phyloP scores from a whole-genome alignment of 352 stramenopile species.

The Phytophthora tentaculata region DNA sequence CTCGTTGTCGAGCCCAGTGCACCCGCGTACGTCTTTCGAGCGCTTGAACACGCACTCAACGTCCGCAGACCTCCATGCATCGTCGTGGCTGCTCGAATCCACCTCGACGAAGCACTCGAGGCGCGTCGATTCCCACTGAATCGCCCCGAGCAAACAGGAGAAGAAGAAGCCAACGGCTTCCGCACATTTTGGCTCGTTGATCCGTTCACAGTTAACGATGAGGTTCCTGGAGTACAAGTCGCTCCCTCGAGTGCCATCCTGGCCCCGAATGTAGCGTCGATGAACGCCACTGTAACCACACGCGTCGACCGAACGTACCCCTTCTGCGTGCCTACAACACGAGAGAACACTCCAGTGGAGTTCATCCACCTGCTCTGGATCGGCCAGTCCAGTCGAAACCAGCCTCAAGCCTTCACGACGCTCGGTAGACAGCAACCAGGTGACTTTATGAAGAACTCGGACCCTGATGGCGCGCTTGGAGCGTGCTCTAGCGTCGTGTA shows the following conservation, averaged over 20 bases:
- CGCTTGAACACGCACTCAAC: slow-evolving; percentile 91
- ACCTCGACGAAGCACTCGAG: slow-evolving; percentile 17
- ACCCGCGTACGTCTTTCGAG: slow-evolving; percentile 66
- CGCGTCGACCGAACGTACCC: slow-evolving; percentile 90
- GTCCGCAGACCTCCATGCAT: slow-evolving; percentile 86
- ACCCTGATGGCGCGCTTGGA: slow-evolving; percentile 78
- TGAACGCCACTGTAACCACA: slow-evolving; percentile 89
- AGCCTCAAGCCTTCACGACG: slow-evolving; percentile 91
- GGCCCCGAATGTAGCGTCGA: slow-evolving; percentile 52
- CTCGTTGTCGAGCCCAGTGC: slow-evolving; percentile 50
- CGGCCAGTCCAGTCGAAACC: slow-evolving; percentile 87
- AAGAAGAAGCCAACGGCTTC: slow-evolving; percentile 89
- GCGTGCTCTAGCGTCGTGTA: slow-evolving; percentile 89
- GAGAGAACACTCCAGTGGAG: slow-evolving; percentile 92
- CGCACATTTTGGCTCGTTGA: slow-evolving; percentile 85
- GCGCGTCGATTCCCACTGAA: slow-evolving; percentile 70
- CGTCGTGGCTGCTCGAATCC: slow-evolving; percentile 53
- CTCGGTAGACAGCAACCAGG: slow-evolving; percentile 90
- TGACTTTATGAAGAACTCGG: slow-evolving; percentile 91
- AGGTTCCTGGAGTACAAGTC: slow-evolving; percentile 73
- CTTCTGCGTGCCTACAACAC: slow-evolving; percentile 92
- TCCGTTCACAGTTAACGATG: slow-evolving; percentile 52
- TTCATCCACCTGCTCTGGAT: slow-evolving; percentile 93
- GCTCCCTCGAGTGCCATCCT: slow-evolving; percentile 80
- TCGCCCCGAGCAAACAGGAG: slow-evolving; percentile 91